A percentile compares a stretch with the other conserved stretches of the same genome.
Conservation (phyloP, 805 yeast species). For the Helenozyma rhizophorensis region DNA sequence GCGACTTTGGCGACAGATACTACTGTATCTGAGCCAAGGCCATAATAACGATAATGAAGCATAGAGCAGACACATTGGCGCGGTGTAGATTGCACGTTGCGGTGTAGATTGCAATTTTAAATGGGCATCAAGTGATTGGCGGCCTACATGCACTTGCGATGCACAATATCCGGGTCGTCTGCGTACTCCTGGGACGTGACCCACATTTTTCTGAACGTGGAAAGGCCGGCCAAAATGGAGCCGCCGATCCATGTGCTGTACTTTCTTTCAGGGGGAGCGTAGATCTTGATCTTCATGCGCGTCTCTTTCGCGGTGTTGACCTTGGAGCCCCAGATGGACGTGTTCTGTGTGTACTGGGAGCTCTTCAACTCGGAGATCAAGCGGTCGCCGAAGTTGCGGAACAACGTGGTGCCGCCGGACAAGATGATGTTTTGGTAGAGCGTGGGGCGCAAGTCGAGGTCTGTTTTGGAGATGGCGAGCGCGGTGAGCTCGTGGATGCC, state of each 20-base stretch:
- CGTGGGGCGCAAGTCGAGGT: constrained; percentile 68
- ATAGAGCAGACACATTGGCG: too few relatives aligned
- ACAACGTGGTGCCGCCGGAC: constrained; percentile 81
- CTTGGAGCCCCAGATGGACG: constrained; percentile 29
- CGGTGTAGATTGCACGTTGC: too few relatives aligned
- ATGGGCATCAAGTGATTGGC: neutral
- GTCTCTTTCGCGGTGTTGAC: constrained; percentile 33
- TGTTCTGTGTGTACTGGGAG: constrained; percentile 15
- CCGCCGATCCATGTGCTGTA: constrained; percentile 92
- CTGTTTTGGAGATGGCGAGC: constrained; percentile 65
- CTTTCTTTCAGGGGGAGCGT: constrained; percentile 87
- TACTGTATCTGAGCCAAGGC: constrained; percentile 66
- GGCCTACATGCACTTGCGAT: constrained; percentile 51
- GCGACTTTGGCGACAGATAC: constrained; percentile 97
- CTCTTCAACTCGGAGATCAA: constrained; percentile 57
- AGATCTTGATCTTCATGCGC: constrained; percentile 66
- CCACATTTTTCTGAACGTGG: constrained; percentile 86
- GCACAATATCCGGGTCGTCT: constrained; percentile 74
- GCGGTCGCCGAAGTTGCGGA: constrained; percentile 77
- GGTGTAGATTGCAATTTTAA: too few relatives aligned
- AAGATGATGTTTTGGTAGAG: constrained; percentile 69
- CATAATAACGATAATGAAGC: too few relatives aligned
- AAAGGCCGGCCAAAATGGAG: constrained; percentile 79
- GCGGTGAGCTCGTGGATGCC: constrained; percentile 64
- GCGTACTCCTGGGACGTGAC: constrained; percentile 67